A percentile compares a stretch with the other conserved stretches of the same genome.
phyloP scores from a whole-genome alignment of 2,329 filamentous ascomycete genomes.

The Keithomyces neogunnii region DNA sequence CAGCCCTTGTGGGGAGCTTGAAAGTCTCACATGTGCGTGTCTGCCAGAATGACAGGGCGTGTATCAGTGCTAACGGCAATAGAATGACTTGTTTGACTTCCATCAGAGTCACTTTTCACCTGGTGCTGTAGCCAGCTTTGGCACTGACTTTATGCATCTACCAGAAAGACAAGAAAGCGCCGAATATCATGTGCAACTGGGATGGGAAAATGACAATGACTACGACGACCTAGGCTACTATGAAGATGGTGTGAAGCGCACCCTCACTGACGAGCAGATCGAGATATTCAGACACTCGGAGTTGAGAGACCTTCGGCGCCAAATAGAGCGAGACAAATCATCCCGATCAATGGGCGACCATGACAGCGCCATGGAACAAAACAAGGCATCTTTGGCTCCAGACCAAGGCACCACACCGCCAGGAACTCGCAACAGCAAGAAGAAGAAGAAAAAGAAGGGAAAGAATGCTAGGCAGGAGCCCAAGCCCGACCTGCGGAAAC shows the following conservation, averaged over 20 bases:
- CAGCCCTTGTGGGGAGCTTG: background rate
- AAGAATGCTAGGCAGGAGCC: conserved; percentile 32
- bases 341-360: conserved; percentile 1
- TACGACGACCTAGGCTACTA: conserved; percentile 76
- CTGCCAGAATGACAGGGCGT: background rate
- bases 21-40: conserved; percentile 2
- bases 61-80: background rate
- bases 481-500: conserved; percentile 55
- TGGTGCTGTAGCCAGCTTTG: conserved; percentile 37
- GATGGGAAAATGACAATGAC: conserved; percentile 23
- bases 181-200: conserved; percentile 12
- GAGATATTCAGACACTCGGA: conserved; percentile 86
- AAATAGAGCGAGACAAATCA: conserved; percentile 28
- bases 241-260: conserved; percentile 75
- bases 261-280: conserved; percentile 85
- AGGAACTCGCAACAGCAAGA: conserved; percentile 15
- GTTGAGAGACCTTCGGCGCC: conserved; percentile 60
- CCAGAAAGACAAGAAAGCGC: conserved; percentile 22
- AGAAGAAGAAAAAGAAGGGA: conserved; percentile 28
- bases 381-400: background rate
- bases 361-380: background rate
- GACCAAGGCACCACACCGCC: background rate
- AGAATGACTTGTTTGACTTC: conserved; percentile 55
- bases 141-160: conserved; percentile 32
- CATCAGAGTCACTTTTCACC: conserved; percentile 51